A percentile compares a stretch with the other conserved stretches of the same genome.
Conservation (phyloP, 2,329 filamentous ascomycete species). For the Davidsoniella neocaledoniae region DNA sequence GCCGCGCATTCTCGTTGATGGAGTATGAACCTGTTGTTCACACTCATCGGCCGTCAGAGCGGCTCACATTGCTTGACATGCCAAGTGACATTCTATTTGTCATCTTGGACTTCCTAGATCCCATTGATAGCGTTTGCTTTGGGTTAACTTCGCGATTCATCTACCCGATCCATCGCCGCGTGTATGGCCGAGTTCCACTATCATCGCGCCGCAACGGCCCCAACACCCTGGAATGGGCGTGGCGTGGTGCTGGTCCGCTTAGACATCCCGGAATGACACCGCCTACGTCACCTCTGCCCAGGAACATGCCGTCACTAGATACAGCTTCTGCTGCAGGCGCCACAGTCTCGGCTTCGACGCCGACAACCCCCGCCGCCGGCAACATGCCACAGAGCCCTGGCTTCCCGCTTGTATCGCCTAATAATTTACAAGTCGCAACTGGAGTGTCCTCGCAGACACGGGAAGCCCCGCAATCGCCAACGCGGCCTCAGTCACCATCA, state of each 20-base stretch:
- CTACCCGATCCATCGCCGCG: constrained; percentile 39
- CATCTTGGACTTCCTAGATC: constrained; percentile 45
- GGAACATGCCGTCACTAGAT: constrained; percentile 7
- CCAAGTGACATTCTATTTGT: constrained; percentile 43
- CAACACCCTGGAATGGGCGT: constrained; percentile 47
- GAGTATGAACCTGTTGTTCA: constrained; percentile 37
- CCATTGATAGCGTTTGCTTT: constrained; percentile 46
- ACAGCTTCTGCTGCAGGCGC: constrained; percentile 12
- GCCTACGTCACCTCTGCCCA: constrained; percentile 6
- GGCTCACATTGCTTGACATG: constrained; percentile 32
- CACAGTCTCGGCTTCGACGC: neutral
- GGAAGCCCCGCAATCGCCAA: constrained; percentile 10
- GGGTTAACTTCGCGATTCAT: constrained; percentile 41
- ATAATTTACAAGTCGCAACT: constrained; percentile 1
- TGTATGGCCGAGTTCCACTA: constrained; percentile 40
- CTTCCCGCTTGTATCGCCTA: constrained; percentile 1
- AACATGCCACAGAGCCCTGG: constrained; percentile 7
- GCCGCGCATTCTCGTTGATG: constrained; percentile 43
- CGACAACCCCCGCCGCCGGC: constrained; percentile 3
- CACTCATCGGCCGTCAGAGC: constrained; percentile 29
- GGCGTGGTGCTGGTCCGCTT: constrained; percentile 36
- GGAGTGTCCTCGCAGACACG: neutral
- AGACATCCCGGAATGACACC: constrained; percentile 16
- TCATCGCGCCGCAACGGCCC: constrained; percentile 40
- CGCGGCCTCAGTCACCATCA: constrained; percentile 2